Percentiles rank a stretch among this genome's conserved stretches.
These are phyloP conservation scores for Aspergillus cejpii DNA, from an alignment of 2,329 filamentous ascomycete species.

Conservation along the genomic window DNA sequence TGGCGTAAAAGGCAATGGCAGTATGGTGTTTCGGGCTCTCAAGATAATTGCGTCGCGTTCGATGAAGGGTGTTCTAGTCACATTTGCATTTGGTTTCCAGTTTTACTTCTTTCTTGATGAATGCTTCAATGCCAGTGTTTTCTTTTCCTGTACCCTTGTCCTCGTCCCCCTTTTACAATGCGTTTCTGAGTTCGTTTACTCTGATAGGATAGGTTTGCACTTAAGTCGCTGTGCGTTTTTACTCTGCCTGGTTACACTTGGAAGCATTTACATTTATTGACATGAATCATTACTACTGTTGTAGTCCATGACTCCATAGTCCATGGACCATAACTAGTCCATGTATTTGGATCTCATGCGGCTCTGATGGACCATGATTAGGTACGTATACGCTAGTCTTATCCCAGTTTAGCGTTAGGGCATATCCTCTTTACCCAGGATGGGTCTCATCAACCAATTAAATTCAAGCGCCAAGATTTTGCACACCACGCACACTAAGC, in stretches of 20 bases:
- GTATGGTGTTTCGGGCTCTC: conserved; percentile 33
- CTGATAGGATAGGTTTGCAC: too few relatives aligned
- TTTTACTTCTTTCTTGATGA: neutral
- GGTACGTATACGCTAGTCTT: neutral
- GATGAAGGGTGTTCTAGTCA: conserved; percentile 4
- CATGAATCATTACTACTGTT: too few relatives aligned
- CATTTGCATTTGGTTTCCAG: conserved; percentile 2
- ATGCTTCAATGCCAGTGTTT: too few relatives aligned
- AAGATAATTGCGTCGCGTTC: conserved; percentile 15
- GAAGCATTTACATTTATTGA: too few relatives aligned
- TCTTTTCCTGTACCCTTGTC: too few relatives aligned
- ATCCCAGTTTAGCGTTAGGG: conserved; percentile 34
- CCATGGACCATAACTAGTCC: too few relatives aligned
- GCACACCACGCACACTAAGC: conserved; percentile 41
- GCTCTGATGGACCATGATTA: neutral
- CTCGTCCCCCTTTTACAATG: too few relatives aligned
- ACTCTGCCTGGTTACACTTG: too few relatives aligned
- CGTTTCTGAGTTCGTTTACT: too few relatives aligned
- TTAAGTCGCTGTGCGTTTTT: too few relatives aligned
- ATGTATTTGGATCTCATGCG: too few relatives aligned
- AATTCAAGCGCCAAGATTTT: conserved; percentile 37
- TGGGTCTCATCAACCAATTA: conserved; percentile 21
- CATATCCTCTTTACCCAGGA: conserved; percentile 15
- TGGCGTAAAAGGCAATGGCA: conserved; percentile 33
- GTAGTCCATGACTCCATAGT: too few relatives aligned